Base-by-base conservation (phyloP, 768 basidiomycete genomes). In the Daedalea quercina region DNA sequence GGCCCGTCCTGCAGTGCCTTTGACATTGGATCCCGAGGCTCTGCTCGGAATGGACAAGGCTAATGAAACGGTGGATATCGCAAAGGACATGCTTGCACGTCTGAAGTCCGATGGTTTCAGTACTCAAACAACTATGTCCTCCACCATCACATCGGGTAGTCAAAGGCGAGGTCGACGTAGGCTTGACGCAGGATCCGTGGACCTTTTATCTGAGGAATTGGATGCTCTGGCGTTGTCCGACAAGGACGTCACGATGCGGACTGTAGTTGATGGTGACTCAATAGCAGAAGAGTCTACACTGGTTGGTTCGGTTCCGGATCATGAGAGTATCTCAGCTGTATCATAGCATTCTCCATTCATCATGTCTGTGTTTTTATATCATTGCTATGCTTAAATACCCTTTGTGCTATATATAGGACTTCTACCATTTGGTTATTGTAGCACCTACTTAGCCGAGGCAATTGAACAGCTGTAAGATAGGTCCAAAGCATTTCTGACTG, bases 41-140 rank as follows among this genome's bases (percentile, higher is more conserved):
- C 37, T 63, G 42, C 40, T 63, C 28, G 65, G 23, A 51, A 42
- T 47, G 68, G 12, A 63, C 51, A 53, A 62, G 19, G 71, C 73
- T 44, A 62, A 65, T 44, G 77, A 80, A 33, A 69, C 80, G 4
- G 83, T 73, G 3, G 77, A 82, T 54, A 70, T 80, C 45, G 90
- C 90, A 3, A 79, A 78, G 49, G 81, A 85, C 58, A 87, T 93
- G 85, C 66, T 92, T 50, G 85, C 85, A 7, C 78, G 76, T 35
- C 74, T 92, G 25, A 76, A 91, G 65, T 79, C 84, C 6, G 79
- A 84, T 56, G 59, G 59, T 8, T 60, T 60, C 46, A 51, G 56
- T 3, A 47, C 58, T 1, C 34, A 61, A 1, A 47, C 53, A 11
- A 61, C 65, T 13, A 35, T 57, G 17, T 60, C 64, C 9, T 62